Evolutionary conservation across 148 eudicot genomes (phyloP).

Genomic region (Arbutus unedo): DNA sequence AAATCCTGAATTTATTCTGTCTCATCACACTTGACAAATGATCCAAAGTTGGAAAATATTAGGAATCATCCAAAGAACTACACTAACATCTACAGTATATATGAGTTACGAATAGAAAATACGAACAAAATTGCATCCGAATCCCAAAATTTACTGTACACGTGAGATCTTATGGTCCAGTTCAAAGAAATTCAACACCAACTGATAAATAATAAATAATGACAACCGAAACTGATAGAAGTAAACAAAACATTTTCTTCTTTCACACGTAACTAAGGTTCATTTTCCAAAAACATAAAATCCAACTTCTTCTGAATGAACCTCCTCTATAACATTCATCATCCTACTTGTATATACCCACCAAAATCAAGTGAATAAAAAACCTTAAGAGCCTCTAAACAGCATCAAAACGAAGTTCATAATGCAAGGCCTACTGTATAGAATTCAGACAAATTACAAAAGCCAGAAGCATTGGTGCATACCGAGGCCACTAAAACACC

Average conservation of each 20-base stretch:
- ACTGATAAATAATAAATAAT: background rate
- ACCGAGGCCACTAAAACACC: constrained; percentile 5
- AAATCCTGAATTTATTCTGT: constrained; percentile 45
- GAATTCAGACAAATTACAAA: background rate
- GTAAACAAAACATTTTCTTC: background rate
- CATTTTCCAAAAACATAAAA: background rate
- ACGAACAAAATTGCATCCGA: background rate
- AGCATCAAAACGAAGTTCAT: background rate
- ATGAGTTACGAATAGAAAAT: background rate
- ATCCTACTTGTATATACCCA: background rate
- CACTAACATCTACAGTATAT: background rate
- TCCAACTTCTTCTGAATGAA: background rate
- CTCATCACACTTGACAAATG: constrained; percentile 25
- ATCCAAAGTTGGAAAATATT: constrained; percentile 7
- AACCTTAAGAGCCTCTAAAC: background rate
- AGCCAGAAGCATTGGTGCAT: constrained; percentile 1
- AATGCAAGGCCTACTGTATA: constrained; percentile 7
- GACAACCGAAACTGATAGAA: background rate
- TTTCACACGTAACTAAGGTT: background rate
- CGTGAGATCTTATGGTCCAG: background rate
- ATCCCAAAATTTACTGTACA: background rate
- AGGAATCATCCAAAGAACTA: background rate
- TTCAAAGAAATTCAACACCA: background rate
- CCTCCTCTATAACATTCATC: background rate
- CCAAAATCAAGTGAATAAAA: constrained; percentile 5